Evolutionary conservation across 371 early-diverging fungal genomes (phyloP).

Genomic region (Apophysomyces variabilis): DNA sequence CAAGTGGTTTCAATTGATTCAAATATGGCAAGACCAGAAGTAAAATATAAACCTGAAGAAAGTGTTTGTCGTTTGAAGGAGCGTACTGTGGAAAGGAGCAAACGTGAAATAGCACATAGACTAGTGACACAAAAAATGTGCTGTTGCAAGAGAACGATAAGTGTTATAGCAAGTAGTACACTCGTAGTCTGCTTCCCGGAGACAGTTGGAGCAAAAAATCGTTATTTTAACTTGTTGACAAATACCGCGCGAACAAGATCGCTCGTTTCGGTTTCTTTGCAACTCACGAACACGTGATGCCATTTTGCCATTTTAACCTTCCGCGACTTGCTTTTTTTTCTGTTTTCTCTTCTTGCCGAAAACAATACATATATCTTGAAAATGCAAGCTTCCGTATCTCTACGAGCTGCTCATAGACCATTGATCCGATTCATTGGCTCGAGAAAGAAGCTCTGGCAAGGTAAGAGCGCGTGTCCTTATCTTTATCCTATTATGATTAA

Average conservation of each 20-base stretch:
- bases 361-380: not conserved
- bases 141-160: too few relatives aligned
- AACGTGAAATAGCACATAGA: not conserved
- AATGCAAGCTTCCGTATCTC: constrained; percentile 45
- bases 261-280: too few relatives aligned
- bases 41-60: not conserved
- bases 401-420: constrained; percentile 53
- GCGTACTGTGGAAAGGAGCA: not conserved
- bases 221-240: too few relatives aligned
- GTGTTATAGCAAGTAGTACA: too few relatives aligned
- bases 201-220: too few relatives aligned
- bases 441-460: constrained; percentile 51
- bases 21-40: too few relatives aligned
- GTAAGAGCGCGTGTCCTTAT: constrained; percentile 20
- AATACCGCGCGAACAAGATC: too few relatives aligned
- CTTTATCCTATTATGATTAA: not conserved
- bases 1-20: too few relatives aligned
- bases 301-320: too few relatives aligned
- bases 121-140: too few relatives aligned
- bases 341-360: constrained; percentile 13
- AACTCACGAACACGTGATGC: too few relatives aligned
- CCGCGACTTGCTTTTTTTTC: not conserved
- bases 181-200: too few relatives aligned
- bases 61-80: not conserved
- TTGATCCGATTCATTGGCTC: constrained; percentile 56